phyloP scores from a whole-genome alignment of 352 stramenopile species.

The Blastocystis sp. region DNA sequence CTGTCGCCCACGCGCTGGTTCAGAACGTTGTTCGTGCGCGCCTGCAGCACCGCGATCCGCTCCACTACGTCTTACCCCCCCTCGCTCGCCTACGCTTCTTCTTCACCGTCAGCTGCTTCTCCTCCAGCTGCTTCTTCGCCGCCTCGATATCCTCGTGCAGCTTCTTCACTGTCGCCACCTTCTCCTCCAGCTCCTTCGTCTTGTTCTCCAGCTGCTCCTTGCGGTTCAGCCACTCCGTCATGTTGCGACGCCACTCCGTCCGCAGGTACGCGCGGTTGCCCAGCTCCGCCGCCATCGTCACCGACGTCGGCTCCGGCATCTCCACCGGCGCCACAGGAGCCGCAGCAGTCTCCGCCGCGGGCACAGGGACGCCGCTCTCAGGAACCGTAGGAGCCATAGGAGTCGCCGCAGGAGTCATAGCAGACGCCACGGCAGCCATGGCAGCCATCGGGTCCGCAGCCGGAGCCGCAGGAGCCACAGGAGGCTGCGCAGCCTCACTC shows the following conservation, averaged over 20 bases:
- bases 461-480: too few species aligned
- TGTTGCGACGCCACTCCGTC: not conserved
- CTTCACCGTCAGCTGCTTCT: slow-evolving; percentile 56
- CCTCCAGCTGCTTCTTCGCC: slow-evolving; percentile 48
- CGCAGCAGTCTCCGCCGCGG: too few species aligned
- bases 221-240: slow-evolving; percentile 14
- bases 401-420: too few species aligned
- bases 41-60: slow-evolving; percentile 25
- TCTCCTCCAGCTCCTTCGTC: slow-evolving; percentile 26
- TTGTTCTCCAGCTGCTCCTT: slow-evolving; percentile 30
- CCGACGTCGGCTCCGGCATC: slow-evolving; percentile 38
- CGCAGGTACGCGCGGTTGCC: slow-evolving; percentile 22
- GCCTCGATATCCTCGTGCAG: slow-evolving; percentile 45
- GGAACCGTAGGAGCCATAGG: too few species aligned
- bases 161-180: not conserved
- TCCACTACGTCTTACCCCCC: not conserved
- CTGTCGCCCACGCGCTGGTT: not conserved
- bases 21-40: slow-evolving; percentile 26
- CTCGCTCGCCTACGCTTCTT: not conserved
- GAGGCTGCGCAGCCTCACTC: too few species aligned
- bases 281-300: slow-evolving; percentile 50
- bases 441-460: too few species aligned
- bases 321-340: not conserved
- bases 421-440: too few species aligned
- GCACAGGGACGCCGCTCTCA: too few species aligned